phyloP scores from a whole-genome alignment of 371 early-diverging fungal species.

The Mucor plumbeus region DNA sequence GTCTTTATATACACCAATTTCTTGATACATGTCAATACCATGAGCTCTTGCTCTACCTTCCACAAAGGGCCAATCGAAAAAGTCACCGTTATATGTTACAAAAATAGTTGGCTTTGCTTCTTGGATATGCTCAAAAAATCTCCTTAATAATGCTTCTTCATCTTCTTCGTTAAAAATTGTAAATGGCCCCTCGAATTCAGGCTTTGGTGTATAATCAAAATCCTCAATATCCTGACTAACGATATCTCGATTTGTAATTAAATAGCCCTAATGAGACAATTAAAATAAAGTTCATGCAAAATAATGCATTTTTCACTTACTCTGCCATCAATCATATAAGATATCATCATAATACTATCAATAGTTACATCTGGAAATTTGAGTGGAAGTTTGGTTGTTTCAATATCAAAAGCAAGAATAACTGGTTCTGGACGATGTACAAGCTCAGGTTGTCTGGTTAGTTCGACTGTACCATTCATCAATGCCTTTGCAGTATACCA shows the following conservation, averaged over 20 bases:
- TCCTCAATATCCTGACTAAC: conserved; percentile 97
- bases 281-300: neutral
- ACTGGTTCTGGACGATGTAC: conserved; percentile 97
- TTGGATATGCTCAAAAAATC: conserved; percentile 95
- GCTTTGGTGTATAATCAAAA: conserved; percentile 98
- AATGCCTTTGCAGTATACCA: conserved; percentile 88
- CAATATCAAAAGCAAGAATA: conserved; percentile 98
- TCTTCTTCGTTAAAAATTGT: conserved; percentile 94
- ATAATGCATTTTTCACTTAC: conserved; percentile 38
- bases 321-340: conserved; percentile 98
- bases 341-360: conserved; percentile 99
- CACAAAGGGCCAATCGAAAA: conserved; percentile 99
- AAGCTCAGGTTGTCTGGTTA: conserved; percentile 78
- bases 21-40: conserved; percentile 84
- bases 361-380: conserved; percentile 97
- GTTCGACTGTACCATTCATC: conserved; percentile 58
- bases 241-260: conserved; percentile 98
- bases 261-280: conserved; percentile 75
- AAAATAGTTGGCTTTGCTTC: conserved; percentile 90
- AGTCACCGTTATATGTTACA: conserved; percentile 99
- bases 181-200: conserved; percentile 97
- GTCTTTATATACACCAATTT: conserved; percentile 87
- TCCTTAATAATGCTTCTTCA: conserved; percentile 83
- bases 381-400: conserved; percentile 98
- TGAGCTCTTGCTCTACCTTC: conserved; percentile 85